Evolutionary conservation across 768 basidiomycete genomes (phyloP), one percentile per base, ranked within the genome.

Genomic region (Tremella fuciformis): DNA sequence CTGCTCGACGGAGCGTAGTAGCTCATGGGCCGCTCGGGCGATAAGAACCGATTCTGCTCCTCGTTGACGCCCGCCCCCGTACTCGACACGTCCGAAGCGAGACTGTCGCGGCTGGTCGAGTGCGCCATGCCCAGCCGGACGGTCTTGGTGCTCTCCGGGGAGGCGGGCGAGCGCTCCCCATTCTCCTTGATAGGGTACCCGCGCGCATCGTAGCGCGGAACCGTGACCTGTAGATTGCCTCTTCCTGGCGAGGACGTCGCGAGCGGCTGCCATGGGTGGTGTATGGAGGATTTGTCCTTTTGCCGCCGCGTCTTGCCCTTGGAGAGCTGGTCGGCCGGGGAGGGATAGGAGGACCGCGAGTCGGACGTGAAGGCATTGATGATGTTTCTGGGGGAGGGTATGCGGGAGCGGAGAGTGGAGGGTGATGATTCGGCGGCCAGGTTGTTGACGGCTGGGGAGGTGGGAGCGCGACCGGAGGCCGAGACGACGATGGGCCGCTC

Each of bases 61-160:
- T 68, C 66, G 41, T 62, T 59, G 16, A 68, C 64, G 11, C 70
- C 70, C 29, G 70, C 70, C 13, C 66, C 64, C 2, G 67, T 68
- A 11, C 66, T 60, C 6, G 69, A 71, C 8, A 67, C 53, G 15
- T 62, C 66, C n/a, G 66, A 67, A 29, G 61, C 54, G 13, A 65
- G 49, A 42, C 54, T 58, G 26, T 66, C 63, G 16, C 42, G 52
- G 2, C 64, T 66, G 26, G 21, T 46, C 3, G 58, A 60, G 7
- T 52, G 50, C 37, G 40, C 26, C 29, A 19, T 13, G 19, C 59
- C 29, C 42, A 58, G 16, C 16, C 53, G n/a, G 2, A 48, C 24
- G 9, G 58, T 44, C 24, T 53, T 51, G 13, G 51, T 39, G 46
- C 47, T 41, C 41, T 59, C 58, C 7, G 26, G 41, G 3, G 40